Evolutionary conservation across 257 asterid species (phyloP).

Genomic region (Capsicum rhomboideum): DNA sequence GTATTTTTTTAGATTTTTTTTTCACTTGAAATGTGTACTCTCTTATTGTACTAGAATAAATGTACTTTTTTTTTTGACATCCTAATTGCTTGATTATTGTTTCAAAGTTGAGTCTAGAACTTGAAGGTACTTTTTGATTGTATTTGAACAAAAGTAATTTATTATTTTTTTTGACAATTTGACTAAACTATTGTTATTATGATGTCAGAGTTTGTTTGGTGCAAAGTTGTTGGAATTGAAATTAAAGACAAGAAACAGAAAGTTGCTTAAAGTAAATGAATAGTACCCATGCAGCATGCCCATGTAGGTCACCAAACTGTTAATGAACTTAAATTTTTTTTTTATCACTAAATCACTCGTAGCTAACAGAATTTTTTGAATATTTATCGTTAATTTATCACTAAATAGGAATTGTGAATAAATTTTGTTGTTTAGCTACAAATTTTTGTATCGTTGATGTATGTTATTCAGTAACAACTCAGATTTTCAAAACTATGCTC

Average conservation of each 20-base stretch:
- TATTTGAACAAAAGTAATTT: not conserved
- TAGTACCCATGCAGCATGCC: not conserved
- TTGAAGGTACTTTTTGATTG: not conserved
- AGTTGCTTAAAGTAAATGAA: not conserved
- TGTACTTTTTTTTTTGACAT: not conserved
- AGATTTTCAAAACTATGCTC: too few relatives aligned
- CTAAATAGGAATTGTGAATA: not conserved
- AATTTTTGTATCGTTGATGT: too few relatives aligned
- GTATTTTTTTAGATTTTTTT: not conserved
- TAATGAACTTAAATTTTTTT: not conserved
- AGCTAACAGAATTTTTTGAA: too few relatives aligned
- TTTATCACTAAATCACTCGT: not conserved
- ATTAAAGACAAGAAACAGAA: not conserved
- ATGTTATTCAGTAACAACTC: too few relatives aligned
- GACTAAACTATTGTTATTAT: not conserved
- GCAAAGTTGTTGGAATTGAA: slow-evolving; percentile 5
- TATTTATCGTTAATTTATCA: not conserved
- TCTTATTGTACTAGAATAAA: not conserved
- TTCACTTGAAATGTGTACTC: not conserved
- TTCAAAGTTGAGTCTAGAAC: not conserved
- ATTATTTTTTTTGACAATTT: not conserved
- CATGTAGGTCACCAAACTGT: slow-evolving; percentile 3
- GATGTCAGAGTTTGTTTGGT: slow-evolving; percentile 1
- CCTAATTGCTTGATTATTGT: not conserved
- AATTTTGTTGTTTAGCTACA: not conserved